Evolutionary conservation across 2,329 filamentous ascomycete genomes (phyloP), one percentile per base, ranked within the genome.

Genomic region (Thermothelomyces thermophilus): DNA sequence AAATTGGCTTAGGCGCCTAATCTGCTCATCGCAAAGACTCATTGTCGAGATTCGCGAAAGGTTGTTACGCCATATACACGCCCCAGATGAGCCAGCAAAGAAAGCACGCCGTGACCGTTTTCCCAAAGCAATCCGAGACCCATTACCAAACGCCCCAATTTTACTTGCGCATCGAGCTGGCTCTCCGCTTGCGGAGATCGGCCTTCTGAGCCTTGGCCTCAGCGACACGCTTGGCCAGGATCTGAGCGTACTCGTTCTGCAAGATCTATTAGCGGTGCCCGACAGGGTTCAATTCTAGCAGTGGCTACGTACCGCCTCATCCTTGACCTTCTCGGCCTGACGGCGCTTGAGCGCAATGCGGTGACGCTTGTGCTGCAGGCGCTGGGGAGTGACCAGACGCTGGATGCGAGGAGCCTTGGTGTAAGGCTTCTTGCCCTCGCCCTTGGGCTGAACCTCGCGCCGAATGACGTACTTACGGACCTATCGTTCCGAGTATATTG

Each of bases 351-450:
- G 86, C 69, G 93, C 91, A 68, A 94, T 79, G 66, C 90, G 83
- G 82, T 97, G 93, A 70, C 93, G 90, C 88, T 97, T 98, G 87
- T 95, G 93, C 84, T 98, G 93, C 71, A 98, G 90, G 74, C 93
- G 93, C 80, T 97, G 93, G 73, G 93, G 93, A 70, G 93, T 98
- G 68, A 98, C 90, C 67, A 98, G 89, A 73, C 93, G 89, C 85
- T 98, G 93, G 79, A 98, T 98, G 83, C 91, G 94, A 75, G 93
- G 93, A 68, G 93, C 93, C 88, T 98, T 98, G 86, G 91, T 96
- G 86, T 97, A 97, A 67, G 90, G 77, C 79, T 88, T 86, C 80
- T 93, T 94, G 77, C 90, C 91, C 82, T 97, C 93, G 70, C 85
- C 87, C 86, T 95, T 95, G 72, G 89, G 87, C 79, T 90, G 84